Conservation (phyloP, 768 basidiomycete genomes). For the Rhodotorula paludigena region DNA sequence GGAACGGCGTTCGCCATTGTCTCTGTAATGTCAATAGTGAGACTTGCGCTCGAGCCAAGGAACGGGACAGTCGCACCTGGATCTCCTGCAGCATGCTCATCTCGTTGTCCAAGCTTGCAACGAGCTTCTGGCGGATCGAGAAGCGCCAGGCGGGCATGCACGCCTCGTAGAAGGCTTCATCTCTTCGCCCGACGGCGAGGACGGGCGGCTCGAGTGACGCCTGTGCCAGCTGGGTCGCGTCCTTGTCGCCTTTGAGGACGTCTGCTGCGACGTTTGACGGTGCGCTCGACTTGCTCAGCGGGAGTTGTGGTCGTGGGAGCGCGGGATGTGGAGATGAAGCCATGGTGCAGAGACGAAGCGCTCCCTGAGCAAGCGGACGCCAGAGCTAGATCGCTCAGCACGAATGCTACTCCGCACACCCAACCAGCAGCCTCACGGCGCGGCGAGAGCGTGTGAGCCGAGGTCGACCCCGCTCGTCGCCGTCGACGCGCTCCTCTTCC, state of each 20-base stretch:
- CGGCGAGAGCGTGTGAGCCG: no score
- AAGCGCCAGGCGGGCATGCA: slow-evolving; percentile 34
- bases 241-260: neutral
- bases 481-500: neutral
- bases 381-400: no score
- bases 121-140: slow-evolving; percentile 15
- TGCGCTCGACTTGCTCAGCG: neutral
- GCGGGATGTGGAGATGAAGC: no score
- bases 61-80: slow-evolving; percentile 20
- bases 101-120: slow-evolving; percentile 32
- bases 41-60: neutral
- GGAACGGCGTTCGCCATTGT: slow-evolving; percentile 20
- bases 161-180: neutral
- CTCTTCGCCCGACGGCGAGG: slow-evolving; percentile 7
- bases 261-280: neutral
- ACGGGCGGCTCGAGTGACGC: neutral
- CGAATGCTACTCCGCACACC: no score
- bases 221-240: neutral
- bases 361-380: no score
- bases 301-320: neutral
- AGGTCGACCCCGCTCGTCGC: no score
- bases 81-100: slow-evolving; percentile 23
- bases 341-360: no score
- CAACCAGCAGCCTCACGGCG: no score
- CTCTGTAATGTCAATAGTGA: neutral